Evolutionary conservation across 306 rosid genomes (phyloP), one percentile per base, ranked within the genome.

Genomic region (Oxytropis ochrocephala): DNA sequence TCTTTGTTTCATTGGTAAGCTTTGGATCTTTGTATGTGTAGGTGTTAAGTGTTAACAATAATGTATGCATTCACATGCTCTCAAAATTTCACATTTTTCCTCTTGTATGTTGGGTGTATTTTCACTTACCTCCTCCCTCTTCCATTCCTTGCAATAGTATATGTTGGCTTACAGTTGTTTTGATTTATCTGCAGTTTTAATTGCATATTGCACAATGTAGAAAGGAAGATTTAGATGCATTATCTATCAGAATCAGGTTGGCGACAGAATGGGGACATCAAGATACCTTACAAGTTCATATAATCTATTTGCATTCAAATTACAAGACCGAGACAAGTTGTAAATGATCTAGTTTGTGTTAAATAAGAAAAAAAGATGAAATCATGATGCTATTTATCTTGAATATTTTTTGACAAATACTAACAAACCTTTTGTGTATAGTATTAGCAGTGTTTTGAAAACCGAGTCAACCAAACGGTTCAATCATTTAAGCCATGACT

Each of bases 1-100:
- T 68, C 78, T 94, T 60, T 87, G 85, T 89, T 68, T 87, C 72
- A 76, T 91, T 58, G 94, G 99, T 94, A 85, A 79, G 89, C 81
- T 78, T 76, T 52, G 8, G n/a, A 68, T 73, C 62, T 63, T 63
- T 57, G 8, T 50, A 14, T 77, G 29, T 32, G 18, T 62, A 5
- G 55, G 44, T 19, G 7, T 35, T n/a, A n/a, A n/a, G 44, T 19
- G 68, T 49, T 8, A 2, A 2, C 38, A 16, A 7, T 58, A 64
- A 33, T 59, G 35, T 16, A 30, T 38, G 64, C 65, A 41, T 41
- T 57, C 57, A 24, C 54, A 13, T 74, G 42, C 39, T 74, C 68
- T 69, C 58, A 51, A 29, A 33, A 68, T 47, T 60, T 58, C 46
- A 35, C 14, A 24, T 13, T 50, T 41, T 7, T 59, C 11, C 38